Conservation (phyloP, 768 basidiomycete species). For the Lactarius sanguifluus region DNA sequence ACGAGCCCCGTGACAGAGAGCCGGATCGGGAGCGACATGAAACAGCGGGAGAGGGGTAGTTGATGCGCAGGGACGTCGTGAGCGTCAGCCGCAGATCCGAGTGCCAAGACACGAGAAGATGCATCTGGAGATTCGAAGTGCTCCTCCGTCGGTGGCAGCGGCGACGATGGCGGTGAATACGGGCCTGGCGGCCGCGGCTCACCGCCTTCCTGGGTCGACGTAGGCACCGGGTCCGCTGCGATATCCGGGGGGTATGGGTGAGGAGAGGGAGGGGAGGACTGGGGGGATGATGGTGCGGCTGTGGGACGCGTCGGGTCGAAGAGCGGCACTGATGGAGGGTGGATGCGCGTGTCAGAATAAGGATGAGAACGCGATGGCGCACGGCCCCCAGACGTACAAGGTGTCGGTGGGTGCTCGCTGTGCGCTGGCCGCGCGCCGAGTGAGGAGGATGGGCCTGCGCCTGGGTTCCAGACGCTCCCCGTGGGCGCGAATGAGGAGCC, state of each 20-base stretch:
- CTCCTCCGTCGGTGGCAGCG: slow-evolving; percentile 29
- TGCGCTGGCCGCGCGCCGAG: slow-evolving; percentile 6
- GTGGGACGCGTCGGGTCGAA: slow-evolving; percentile 5
- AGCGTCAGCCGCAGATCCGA: slow-evolving; percentile 88
- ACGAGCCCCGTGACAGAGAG: slow-evolving; percentile 88
- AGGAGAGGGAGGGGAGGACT: neutral
- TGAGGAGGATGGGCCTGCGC: slow-evolving; percentile 19
- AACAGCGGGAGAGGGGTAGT: slow-evolving; percentile 95
- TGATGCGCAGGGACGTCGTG: slow-evolving; percentile 90
- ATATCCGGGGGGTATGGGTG: slow-evolving; percentile 15
- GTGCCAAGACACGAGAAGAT: slow-evolving; percentile 81
- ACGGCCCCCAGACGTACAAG: slow-evolving; percentile 39
- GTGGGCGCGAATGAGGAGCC: slow-evolving; percentile 28
- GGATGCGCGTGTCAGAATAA: slow-evolving; percentile 26
- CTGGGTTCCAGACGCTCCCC: neutral
- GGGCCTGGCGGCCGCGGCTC: neutral
- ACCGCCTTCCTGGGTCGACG: neutral
- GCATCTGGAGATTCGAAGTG: slow-evolving; percentile 83
- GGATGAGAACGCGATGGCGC: slow-evolving; percentile 41
- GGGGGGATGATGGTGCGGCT: neutral
- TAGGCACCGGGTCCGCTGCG: slow-evolving; percentile 22
- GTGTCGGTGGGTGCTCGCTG: slow-evolving; percentile 37
- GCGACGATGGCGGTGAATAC: neutral
- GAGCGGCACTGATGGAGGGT: neutral
- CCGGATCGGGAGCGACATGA: slow-evolving; percentile 96